phyloP scores from a whole-genome alignment of 1,284 basidiomycete species.

The Apiotrichum gracile region DNA sequence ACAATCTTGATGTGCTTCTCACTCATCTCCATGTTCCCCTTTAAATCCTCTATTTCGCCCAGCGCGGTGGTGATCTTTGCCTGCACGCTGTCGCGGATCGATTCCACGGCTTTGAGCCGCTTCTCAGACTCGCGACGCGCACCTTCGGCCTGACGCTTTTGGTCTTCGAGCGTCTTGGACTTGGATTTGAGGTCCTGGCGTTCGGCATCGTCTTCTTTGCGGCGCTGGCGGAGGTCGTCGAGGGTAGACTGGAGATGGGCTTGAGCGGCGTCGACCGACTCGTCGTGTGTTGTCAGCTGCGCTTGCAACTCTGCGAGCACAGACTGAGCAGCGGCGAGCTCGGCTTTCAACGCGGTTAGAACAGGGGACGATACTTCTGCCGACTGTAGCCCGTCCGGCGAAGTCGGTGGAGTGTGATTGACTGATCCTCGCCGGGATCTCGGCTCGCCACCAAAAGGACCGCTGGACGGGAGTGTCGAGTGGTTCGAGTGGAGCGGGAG shows the following conservation, averaged over 20 bases:
- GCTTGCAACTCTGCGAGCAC: constrained; percentile 64
- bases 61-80: constrained; percentile 62
- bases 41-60: constrained; percentile 61
- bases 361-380: constrained; percentile 53
- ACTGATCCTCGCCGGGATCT: constrained; percentile 34
- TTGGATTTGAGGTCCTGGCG: constrained; percentile 71
- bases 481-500: constrained; percentile 43
- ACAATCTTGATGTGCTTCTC: constrained; percentile 39
- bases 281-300: constrained; percentile 68
- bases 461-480: constrained; percentile 16
- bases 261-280: constrained; percentile 59
- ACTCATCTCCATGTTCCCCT: constrained; percentile 51
- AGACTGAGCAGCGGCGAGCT: constrained; percentile 64
- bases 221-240: constrained; percentile 64
- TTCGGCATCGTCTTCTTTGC: constrained; percentile 74
- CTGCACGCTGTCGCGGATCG: constrained; percentile 59
- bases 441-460: constrained; percentile 10
- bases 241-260: constrained; percentile 64
- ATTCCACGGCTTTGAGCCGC: constrained; percentile 65
- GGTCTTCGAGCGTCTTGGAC: constrained; percentile 79
- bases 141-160: constrained; percentile 73
- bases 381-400: constrained; percentile 21
- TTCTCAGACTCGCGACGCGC: constrained; percentile 79
- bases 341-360: constrained; percentile 67
- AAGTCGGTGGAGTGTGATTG: constrained; percentile 24